Evolutionary conservation across 768 basidiomycete genomes (phyloP).

Genomic region (Suillus fuscotomentosus): DNA sequence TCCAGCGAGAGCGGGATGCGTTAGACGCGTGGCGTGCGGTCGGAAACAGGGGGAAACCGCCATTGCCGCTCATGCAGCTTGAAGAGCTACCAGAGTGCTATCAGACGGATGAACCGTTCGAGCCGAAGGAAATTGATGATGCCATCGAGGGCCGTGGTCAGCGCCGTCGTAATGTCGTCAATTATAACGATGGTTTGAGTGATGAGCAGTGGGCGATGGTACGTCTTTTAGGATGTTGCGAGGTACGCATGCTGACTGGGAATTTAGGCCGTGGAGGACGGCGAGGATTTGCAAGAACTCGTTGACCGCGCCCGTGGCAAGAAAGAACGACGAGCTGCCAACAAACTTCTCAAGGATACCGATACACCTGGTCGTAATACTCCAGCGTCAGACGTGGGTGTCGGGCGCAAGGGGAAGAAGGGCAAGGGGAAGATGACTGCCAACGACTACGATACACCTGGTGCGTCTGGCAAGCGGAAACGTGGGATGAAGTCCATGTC

Average conservation of each 20-base stretch:
- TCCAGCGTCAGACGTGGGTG: conserved; percentile 58
- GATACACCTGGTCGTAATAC: conserved; percentile 65
- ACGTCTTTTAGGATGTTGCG: conserved; percentile 21
- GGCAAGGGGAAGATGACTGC: conserved; percentile 56
- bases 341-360: conserved; percentile 55
- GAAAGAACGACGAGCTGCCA: conserved; percentile 61
- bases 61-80: conserved; percentile 73
- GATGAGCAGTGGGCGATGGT: conserved; percentile 94
- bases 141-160: conserved; percentile 78
- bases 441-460: conserved; percentile 45
- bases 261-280: conserved; percentile 70
- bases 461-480: conserved; percentile 65
- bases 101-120: conserved; percentile 81
- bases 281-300: conserved; percentile 76
- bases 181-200: conserved; percentile 90
- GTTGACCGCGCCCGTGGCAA: conserved; percentile 62
- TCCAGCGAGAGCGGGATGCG: conserved; percentile 69
- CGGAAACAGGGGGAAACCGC: conserved; percentile 78
- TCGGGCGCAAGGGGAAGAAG: conserved; percentile 53
- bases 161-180: conserved; percentile 78
- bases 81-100: conserved; percentile 94
- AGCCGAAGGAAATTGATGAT: conserved; percentile 52
- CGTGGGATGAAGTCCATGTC: conserved; percentile 71
- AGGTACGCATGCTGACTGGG: neutral
- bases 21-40: conserved; percentile 64